Evolutionary conservation across 129 eudicot species (phyloP).

Genomic region (Centrapalus pauciflorus): DNA sequence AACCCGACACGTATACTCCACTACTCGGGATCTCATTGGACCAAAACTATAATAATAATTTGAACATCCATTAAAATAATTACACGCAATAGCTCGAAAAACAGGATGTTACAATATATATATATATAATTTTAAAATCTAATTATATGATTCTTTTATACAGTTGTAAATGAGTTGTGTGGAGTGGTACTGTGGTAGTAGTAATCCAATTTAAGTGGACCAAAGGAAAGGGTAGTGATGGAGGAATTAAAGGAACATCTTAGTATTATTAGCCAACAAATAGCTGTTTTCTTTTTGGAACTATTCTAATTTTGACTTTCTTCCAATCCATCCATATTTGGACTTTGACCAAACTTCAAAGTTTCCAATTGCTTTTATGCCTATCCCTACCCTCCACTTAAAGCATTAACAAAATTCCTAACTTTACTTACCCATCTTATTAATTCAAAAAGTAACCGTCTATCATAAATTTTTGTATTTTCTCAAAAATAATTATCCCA

Average conservation of each 20-base stretch:
- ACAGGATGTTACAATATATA: too few relatives aligned
- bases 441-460: background rate
- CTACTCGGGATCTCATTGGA: too few relatives aligned
- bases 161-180: conserved; percentile 28
- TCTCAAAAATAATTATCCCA: too few relatives aligned
- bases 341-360: conserved; percentile 27
- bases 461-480: background rate
- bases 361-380: conserved; percentile 30
- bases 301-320: conserved; percentile 17
- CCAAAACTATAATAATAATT: too few relatives aligned
- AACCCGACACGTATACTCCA: too few relatives aligned
- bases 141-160: too few relatives aligned
- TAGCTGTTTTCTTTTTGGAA: conserved; percentile 24
- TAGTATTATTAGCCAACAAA: conserved; percentile 20
- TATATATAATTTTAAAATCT: too few relatives aligned
- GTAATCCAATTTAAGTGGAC: background rate
- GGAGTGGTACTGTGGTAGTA: too few relatives aligned
- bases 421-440: conserved; percentile 19
- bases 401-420: conserved; percentile 18
- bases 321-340: conserved; percentile 14
- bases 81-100: too few relatives aligned
- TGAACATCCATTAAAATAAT: too few relatives aligned
- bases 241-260: background rate
- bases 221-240: background rate
- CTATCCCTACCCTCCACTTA: conserved; percentile 28